Conservation (phyloP, 768 basidiomycete genomes). For the Mrakia frigida region DNA sequence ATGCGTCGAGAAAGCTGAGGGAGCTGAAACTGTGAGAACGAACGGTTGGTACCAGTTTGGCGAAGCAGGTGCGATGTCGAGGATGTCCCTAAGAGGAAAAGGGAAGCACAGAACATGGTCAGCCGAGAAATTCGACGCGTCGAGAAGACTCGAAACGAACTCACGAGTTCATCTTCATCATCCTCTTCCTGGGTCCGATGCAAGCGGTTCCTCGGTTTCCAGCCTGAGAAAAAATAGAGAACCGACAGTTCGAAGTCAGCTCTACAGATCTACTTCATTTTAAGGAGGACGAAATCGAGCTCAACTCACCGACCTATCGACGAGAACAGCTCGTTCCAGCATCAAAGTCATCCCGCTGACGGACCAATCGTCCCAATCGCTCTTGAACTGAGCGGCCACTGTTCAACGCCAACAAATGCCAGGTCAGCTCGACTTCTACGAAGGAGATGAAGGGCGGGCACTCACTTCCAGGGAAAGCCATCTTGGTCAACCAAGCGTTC, state of each 20-base stretch:
- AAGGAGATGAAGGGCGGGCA: too few relatives aligned
- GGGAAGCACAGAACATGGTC: background rate
- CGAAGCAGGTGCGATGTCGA: background rate
- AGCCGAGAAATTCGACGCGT: background rate
- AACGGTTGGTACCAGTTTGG: conserved; percentile 3
- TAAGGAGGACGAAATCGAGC: too few relatives aligned
- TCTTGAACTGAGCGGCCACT: conserved; percentile 6
- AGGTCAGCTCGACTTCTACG: too few relatives aligned
- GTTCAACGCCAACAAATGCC: too few relatives aligned
- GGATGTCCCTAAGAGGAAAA: background rate
- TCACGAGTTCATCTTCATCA: conserved; percentile 1
- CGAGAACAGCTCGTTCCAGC: background rate
- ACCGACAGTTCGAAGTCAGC: background rate
- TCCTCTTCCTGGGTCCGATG: background rate
- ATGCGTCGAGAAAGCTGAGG: background rate
- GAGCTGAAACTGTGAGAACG: background rate
- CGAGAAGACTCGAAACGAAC: background rate
- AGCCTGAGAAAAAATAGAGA: background rate
- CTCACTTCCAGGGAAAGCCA: background rate
- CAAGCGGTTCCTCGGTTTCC: background rate
- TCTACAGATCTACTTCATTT: too few relatives aligned
- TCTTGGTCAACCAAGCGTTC: conserved; percentile 3
- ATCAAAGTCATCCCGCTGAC: background rate
- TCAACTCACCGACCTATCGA: background rate
- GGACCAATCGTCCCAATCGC: background rate